These are phyloP conservation scores for Ploettnerulaceae sp. DNA, from an alignment of 2,329 filamentous ascomycete genomes.

Conservation along the genomic window DNA sequence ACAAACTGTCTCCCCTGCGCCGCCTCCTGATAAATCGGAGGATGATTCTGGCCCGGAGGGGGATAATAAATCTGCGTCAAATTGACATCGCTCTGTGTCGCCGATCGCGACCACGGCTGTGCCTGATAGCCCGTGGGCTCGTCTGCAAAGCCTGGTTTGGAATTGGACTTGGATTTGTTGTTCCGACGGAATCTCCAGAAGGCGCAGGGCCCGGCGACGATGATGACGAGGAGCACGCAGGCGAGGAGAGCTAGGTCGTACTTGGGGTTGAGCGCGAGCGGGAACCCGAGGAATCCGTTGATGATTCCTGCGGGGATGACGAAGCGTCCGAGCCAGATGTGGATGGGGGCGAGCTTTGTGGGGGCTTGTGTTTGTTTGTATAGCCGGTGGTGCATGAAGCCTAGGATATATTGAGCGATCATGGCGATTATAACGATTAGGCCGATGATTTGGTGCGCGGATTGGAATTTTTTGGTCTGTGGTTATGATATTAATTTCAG, in stretches of 20 bases:
- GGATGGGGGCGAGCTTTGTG: slow-evolving; percentile 48
- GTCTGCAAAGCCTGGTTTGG: no score
- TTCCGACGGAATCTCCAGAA: slow-evolving; percentile 19
- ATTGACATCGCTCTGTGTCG: slow-evolving; percentile 13
- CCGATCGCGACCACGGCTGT: slow-evolving; percentile 10
- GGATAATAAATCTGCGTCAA: slow-evolving; percentile 7
- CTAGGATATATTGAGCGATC: slow-evolving; percentile 49
- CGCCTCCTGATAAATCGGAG: slow-evolving; percentile 1
- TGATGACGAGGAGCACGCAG: slow-evolving; percentile 41
- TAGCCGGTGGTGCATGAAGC: slow-evolving; percentile 50
- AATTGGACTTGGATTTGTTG: slow-evolving; percentile 5
- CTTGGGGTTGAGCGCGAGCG: slow-evolving; percentile 47
- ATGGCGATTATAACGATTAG: slow-evolving; percentile 48
- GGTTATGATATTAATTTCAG: slow-evolving; percentile 1
- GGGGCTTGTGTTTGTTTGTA: slow-evolving; percentile 46
- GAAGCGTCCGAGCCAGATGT: slow-evolving; percentile 53
- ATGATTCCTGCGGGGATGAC: slow-evolving; percentile 49
- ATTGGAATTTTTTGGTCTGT: slow-evolving; percentile 49
- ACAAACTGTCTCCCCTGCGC: slow-evolving; percentile 2
- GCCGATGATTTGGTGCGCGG: slow-evolving; percentile 55
- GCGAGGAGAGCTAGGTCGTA: slow-evolving; percentile 46
- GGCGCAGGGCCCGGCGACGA: slow-evolving; percentile 33
- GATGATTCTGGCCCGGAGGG: slow-evolving; percentile 1
- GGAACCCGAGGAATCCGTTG: slow-evolving; percentile 56
- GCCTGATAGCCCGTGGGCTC: slow-evolving; percentile 15